These are phyloP conservation scores for Neodidymelliopsis sp. DNA, from an alignment of 2,329 filamentous ascomycete species.

Conservation along the genomic window DNA sequence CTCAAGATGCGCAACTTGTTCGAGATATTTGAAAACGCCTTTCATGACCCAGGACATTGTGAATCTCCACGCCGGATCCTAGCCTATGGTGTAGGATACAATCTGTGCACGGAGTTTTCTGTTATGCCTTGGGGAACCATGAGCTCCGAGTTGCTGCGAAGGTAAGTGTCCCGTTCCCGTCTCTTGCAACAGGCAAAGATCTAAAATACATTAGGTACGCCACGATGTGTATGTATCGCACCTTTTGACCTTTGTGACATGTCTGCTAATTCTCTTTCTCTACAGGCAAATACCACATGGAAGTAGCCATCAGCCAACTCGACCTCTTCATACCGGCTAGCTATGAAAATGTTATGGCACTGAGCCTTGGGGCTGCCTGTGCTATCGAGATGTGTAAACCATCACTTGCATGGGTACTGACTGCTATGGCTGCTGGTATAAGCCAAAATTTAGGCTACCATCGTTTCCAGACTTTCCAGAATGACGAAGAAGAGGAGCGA, in stretches of 20 bases:
- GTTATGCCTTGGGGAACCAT: conserved; percentile 18
- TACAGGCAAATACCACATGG: conserved; percentile 53
- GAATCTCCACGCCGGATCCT: conserved; percentile 35
- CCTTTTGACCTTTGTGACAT: not conserved
- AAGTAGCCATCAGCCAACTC: conserved; percentile 47
- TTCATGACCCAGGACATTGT: conserved; percentile 27
- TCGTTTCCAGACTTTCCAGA: conserved; percentile 43
- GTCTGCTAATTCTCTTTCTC: not conserved
- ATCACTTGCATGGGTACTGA: conserved; percentile 45
- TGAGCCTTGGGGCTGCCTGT: conserved; percentile 41
- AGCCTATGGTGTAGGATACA: conserved; percentile 40
- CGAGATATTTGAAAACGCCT: conserved; percentile 37
- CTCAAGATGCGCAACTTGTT: conserved; percentile 37
- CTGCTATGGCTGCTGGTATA: conserved; percentile 41
- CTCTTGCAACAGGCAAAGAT: not conserved
- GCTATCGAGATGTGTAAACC: conserved; percentile 48
- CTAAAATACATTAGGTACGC: conserved; percentile 7
- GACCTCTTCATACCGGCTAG: conserved; percentile 44
- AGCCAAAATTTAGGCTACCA: conserved; percentile 48
- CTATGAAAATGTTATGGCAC: conserved; percentile 48
- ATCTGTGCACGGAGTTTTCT: conserved; percentile 39
- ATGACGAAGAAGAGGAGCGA: conserved; percentile 40
- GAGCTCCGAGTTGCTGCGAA: conserved; percentile 3
- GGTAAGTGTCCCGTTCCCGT: not conserved
- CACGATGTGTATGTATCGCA: conserved; percentile 4